Conservation (phyloP, 139 green algal species). For the Medakamo hakoo region DNA sequence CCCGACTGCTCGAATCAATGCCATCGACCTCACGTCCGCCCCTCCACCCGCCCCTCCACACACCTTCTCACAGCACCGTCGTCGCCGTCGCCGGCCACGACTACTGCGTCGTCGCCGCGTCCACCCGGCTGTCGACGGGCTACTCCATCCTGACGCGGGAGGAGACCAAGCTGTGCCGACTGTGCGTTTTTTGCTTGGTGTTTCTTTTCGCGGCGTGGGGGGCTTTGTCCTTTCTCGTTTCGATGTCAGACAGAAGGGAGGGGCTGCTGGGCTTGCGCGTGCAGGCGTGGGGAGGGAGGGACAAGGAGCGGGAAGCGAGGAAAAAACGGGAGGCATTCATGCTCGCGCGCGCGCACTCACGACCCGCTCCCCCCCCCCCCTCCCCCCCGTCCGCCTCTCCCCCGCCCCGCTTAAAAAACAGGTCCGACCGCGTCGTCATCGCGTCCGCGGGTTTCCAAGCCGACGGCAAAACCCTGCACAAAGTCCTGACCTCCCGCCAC, state of each 20-base stretch:
- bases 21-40: too few relatives aligned
- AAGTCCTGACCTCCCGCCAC: conserved; percentile 52
- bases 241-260: too few relatives aligned
- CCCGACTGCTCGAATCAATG: neutral
- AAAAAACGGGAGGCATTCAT: too few relatives aligned
- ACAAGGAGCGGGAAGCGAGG: too few relatives aligned
- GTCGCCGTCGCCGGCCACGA: conserved; percentile 84
- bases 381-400: neutral
- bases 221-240: neutral
- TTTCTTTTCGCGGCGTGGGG: neutral
- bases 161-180: conserved; percentile 55
- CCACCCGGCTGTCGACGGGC: conserved; percentile 86
- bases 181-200: conserved; percentile 43
- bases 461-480: conserved; percentile 80
- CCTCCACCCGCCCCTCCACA: neutral
- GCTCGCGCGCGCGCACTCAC: too few relatives aligned
- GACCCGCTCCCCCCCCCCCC: too few relatives aligned
- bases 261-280: too few relatives aligned
- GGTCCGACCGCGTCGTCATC: conserved; percentile 64
- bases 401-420: conserved; percentile 11
- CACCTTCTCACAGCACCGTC: conserved; percentile 44
- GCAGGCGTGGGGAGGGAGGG: too few relatives aligned
- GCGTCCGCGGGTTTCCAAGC: conserved; percentile 81
- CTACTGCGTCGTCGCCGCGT: conserved; percentile 89
- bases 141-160: conserved; percentile 87